A percentile compares a stretch with the other conserved stretches of the same genome.
These are phyloP conservation scores for Dendrostoma leiphaemia DNA, from an alignment of 2,329 filamentous ascomycete genomes.

Conservation along the genomic window DNA sequence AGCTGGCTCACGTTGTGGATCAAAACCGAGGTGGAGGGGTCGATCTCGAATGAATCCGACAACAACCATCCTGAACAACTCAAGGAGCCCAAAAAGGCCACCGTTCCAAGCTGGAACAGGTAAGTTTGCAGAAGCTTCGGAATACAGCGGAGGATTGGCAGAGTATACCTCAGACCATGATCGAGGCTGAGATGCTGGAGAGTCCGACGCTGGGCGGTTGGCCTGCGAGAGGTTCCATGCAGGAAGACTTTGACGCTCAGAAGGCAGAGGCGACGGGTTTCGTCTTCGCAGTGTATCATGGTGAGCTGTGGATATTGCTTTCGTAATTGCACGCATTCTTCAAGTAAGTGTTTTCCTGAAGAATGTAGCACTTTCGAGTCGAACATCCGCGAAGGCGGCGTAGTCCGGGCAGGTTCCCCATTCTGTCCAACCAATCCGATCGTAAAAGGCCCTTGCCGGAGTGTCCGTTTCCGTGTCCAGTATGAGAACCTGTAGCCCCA, in stretches of 20 bases:
- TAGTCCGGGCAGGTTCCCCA: slow-evolving; percentile 28
- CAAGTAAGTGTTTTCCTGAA: slow-evolving; percentile 20
- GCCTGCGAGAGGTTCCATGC: background rate
- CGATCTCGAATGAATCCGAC: no score
- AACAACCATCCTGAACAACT: no score
- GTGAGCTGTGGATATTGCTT: no score
- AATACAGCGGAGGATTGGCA: no score
- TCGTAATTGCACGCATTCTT: no score
- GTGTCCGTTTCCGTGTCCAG: slow-evolving; percentile 27
- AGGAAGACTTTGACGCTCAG: slow-evolving; percentile 2
- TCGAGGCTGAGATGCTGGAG: slow-evolving; percentile 7
- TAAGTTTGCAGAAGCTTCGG: no score
- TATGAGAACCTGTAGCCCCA: slow-evolving; percentile 24
- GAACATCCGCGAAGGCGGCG: slow-evolving; percentile 22
- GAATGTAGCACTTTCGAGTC: slow-evolving; percentile 21
- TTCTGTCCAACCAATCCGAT: slow-evolving; percentile 25
- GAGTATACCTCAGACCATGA: no score
- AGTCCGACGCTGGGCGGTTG: slow-evolving; percentile 10
- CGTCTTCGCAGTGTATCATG: slow-evolving; percentile 1
- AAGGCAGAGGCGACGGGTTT: background rate
- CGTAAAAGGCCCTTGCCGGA: slow-evolving; percentile 26
- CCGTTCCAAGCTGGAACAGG: no score
- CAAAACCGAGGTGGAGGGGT: no score
- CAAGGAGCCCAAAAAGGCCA: no score
- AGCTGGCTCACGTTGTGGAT: no score